Evolutionary conservation across 495 filamentous ascomycete species (phyloP).

Genomic region (Penicillium canescens): DNA sequence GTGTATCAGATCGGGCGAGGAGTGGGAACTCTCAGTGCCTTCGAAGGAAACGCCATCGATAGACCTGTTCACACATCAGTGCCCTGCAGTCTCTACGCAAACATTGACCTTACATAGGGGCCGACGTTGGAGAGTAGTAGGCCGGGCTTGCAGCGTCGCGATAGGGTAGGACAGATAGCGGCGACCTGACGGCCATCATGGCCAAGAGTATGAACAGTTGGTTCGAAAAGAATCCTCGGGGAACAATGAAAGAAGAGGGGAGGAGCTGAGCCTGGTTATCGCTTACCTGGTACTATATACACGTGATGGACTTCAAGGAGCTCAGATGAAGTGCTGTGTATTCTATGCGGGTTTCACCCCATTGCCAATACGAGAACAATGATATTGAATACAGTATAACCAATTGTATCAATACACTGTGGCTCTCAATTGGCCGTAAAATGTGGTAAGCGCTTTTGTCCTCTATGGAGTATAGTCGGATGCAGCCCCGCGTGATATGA

Average conservation of each 20-base stretch:
- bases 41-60: not conserved
- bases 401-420: not conserved
- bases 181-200: constrained; percentile 36
- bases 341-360: no score
- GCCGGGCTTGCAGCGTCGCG: constrained; percentile 17
- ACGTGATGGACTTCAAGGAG: not conserved
- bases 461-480: not conserved
- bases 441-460: constrained; percentile 5
- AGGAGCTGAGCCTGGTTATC: no score
- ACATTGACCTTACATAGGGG: constrained; percentile 16
- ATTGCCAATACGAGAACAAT: no score
- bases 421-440: not conserved
- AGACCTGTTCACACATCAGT: constrained; percentile 3
- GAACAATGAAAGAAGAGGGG: no score
- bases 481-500: constrained; percentile 2
- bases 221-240: not conserved
- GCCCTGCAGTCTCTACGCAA: not conserved
- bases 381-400: constrained; percentile 1
- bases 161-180: constrained; percentile 29
- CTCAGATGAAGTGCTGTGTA: no score
- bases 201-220: constrained; percentile 6
- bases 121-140: constrained; percentile 12
- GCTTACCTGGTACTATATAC: not conserved
- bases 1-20: not conserved
- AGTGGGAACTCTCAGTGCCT: not conserved